A percentile compares a stretch with the other conserved stretches of the same genome.
These are phyloP conservation scores for Fusarium tricinctum DNA, from an alignment of 2,329 filamentous ascomycete genomes.

Conservation along the genomic window DNA sequence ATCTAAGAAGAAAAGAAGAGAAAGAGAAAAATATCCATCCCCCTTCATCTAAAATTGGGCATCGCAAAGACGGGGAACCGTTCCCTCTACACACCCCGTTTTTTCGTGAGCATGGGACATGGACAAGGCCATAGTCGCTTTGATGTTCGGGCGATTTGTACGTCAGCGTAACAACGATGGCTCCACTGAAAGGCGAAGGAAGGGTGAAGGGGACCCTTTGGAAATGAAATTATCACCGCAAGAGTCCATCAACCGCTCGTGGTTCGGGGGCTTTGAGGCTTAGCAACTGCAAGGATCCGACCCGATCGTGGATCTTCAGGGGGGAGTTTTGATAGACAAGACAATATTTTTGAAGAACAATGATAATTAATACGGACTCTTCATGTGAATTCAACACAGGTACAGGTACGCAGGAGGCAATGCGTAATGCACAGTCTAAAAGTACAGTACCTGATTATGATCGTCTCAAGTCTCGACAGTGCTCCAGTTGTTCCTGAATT, in stretches of 20 bases:
- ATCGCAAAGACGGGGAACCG: conserved; percentile 15
- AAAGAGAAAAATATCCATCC: conserved; percentile 9
- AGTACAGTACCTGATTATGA: conserved; percentile 31
- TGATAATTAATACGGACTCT: background rate
- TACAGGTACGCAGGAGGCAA: too few relatives aligned
- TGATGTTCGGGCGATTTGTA: conserved; percentile 20
- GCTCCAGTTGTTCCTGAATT: conserved; percentile 18
- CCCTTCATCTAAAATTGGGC: conserved; percentile 20
- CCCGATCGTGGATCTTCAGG: conserved; percentile 20
- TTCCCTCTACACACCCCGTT: conserved; percentile 20
- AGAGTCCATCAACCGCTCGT: conserved; percentile 13
- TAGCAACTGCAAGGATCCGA: conserved; percentile 13
- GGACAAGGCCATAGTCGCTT: conserved; percentile 10
- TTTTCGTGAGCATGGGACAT: conserved; percentile 6
- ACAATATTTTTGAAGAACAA: background rate
- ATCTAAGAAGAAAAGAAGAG: conserved; percentile 7
- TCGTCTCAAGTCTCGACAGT: conserved; percentile 14
- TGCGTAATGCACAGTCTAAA: conserved; percentile 7
- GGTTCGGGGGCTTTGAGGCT: conserved; percentile 16
- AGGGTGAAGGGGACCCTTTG: conserved; percentile 17
- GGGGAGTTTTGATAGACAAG: background rate
- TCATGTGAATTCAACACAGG: background rate
- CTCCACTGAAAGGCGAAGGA: conserved; percentile 29
- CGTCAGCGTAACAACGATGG: conserved; percentile 19
- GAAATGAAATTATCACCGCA: conserved; percentile 36